Conservation (phyloP, 1,284 basidiomycete genomes). For the Apiotrichum veenhuisii region DNA sequence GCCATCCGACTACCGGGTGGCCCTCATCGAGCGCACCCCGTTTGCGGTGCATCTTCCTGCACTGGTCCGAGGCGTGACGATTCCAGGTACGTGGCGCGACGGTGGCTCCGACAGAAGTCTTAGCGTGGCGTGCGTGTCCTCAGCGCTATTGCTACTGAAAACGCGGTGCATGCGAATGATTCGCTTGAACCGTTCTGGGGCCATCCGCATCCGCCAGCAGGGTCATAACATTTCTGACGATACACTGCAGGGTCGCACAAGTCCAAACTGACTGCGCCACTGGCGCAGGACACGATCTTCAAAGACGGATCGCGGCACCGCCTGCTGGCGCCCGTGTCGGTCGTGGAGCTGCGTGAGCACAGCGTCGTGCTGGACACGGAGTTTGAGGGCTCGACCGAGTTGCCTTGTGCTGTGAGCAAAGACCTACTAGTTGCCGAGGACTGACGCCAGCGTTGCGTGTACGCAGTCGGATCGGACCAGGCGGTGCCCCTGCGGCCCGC, state of each 20-base stretch:
- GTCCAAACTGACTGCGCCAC: conserved; percentile 20
- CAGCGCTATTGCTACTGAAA: too few relatives aligned
- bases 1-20: conserved; percentile 4
- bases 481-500: not conserved
- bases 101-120: not conserved
- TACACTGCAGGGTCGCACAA: not conserved
- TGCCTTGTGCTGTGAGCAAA: conserved; percentile 45
- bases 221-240: too few relatives aligned
- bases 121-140: too few relatives aligned
- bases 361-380: conserved; percentile 42
- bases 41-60: conserved; percentile 47
- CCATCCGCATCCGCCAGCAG: too few relatives aligned
- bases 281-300: conserved; percentile 40
- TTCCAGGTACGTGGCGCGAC: conserved; percentile 31
- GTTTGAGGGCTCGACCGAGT: conserved; percentile 40
- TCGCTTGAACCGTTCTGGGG: too few relatives aligned
- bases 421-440: too few relatives aligned
- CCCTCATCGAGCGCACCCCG: conserved; percentile 17
- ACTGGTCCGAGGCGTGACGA: conserved; percentile 47
- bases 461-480: conserved; percentile 20
- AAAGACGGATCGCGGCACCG: conserved; percentile 25
- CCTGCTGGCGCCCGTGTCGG: conserved; percentile 36
- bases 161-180: too few relatives aligned
- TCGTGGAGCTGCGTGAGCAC: conserved; percentile 35
- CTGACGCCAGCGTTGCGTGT: conserved; percentile 15